phyloP scores from a whole-genome alignment of 768 basidiomycete species.

The Tylopilus felleus region DNA sequence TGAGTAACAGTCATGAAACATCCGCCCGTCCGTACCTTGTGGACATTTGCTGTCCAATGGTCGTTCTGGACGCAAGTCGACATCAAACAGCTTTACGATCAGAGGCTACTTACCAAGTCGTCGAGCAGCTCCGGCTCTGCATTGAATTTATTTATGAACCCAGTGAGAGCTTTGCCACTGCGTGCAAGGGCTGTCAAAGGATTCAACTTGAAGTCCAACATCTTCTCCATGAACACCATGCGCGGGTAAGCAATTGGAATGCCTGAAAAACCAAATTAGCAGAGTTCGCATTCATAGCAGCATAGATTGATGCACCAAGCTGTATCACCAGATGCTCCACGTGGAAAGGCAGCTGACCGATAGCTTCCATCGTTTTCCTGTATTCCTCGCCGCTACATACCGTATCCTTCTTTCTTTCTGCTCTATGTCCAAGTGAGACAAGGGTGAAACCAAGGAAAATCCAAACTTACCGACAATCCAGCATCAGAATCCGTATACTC shows the following conservation, averaged over 20 bases:
- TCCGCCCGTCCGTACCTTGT: constrained; percentile 51
- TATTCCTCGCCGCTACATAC: constrained; percentile 79
- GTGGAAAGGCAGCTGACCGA: constrained; percentile 55
- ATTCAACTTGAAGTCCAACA: constrained; percentile 79
- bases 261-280: constrained; percentile 35
- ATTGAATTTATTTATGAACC: constrained; percentile 89
- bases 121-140: constrained; percentile 91
- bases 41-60: constrained; percentile 82
- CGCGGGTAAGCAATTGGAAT: constrained; percentile 91
- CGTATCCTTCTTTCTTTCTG: constrained; percentile 78
- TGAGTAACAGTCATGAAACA: background rate
- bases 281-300: background rate
- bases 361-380: constrained; percentile 60
- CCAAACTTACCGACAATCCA: constrained; percentile 72
- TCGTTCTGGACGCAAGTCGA: constrained; percentile 76
- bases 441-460: background rate
- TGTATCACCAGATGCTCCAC: constrained; percentile 86
- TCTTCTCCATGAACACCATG: constrained; percentile 81
- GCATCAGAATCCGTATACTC: constrained; percentile 63
- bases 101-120: constrained; percentile 61
- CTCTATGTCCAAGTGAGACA: constrained; percentile 42
- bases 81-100: constrained; percentile 24
- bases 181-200: constrained; percentile 76
- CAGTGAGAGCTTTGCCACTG: constrained; percentile 63
- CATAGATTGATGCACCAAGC: constrained; percentile 46